Evolutionary conservation across 345 rosid genomes (phyloP), one percentile per base, ranked within the genome.

Genomic region (Linum tenue): DNA sequence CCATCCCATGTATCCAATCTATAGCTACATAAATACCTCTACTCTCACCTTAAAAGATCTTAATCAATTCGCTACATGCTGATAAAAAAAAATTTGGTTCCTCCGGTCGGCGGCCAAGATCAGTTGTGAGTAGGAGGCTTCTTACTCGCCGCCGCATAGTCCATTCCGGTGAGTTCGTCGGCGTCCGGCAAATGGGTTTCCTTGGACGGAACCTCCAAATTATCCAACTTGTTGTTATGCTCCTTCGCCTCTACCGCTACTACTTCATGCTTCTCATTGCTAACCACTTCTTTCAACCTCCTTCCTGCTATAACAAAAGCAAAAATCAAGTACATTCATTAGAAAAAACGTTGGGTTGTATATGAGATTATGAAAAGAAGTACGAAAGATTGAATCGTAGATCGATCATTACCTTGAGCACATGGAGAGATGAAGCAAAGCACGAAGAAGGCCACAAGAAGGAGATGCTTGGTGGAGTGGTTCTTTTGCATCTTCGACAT

Each of bases 391-490:
- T 22, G 31, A 22, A 22, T 22, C 31, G 31, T 22, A 60, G 2
- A 63, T 50, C 37, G 50, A 10, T 16, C 59, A 38, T 64, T 70
- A 81, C 85, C 86, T 43, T 48, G 66, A 62, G 74, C 70, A 48
- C 77, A 37, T 55, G 50, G 38, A 61, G 80, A 76, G 39, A 75
- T 7, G 78, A 82, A 73, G 80, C 79, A 79, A 67, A 80, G 56
- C 3, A 81, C 43, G 74, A 86, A 35, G 59, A 81, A 55, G 38
- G 70, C 60, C 17, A 78, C 67, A 43, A 84, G 67, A 70, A 80
- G 38, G 55, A 77, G 80, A 67, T 57, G 66, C 70, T 67, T 77
- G 84, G 5, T 36, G 51, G 41, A 59, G 37, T 59, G 37, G 10
- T 22, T 38, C 7, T 36, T 59, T 7, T 35, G 10, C 73, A 55